phyloP scores from a whole-genome alignment of 2,329 filamentous ascomycete species.

The Neofusicoccum umdonicola region DNA sequence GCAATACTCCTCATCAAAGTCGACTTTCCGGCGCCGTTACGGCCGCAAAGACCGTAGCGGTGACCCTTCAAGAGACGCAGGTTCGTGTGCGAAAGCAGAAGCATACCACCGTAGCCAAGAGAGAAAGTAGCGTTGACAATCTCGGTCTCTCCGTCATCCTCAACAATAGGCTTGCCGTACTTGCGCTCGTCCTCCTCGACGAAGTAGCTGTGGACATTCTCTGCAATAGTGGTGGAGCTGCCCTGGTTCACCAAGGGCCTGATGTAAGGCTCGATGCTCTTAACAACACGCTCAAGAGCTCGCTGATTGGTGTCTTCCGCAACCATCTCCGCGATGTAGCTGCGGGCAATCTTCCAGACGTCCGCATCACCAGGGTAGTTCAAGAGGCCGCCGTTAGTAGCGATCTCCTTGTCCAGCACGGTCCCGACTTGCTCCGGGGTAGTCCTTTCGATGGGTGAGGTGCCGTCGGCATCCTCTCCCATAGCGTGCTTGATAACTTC shows the following conservation, averaged over 20 bases:
- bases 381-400: constrained; percentile 63
- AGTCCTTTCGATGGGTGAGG: constrained; percentile 64
- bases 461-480: constrained; percentile 59
- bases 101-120: constrained; percentile 95
- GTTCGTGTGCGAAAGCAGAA: constrained; percentile 93
- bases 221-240: constrained; percentile 64
- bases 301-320: constrained; percentile 85
- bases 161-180: constrained; percentile 78
- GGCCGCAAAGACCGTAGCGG: constrained; percentile 92
- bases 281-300: constrained; percentile 68
- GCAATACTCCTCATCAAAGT: constrained; percentile 97
- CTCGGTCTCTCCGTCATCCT: constrained; percentile 88
- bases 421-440: constrained; percentile 71
- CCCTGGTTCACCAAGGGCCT: constrained; percentile 64
- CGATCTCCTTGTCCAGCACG: constrained; percentile 72
- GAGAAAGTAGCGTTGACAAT: constrained; percentile 99
- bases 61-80: constrained; percentile 92
- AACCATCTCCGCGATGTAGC: constrained; percentile 80
- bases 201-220: constrained; percentile 74
- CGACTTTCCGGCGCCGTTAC: constrained; percentile 98
- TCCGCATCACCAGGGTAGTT: constrained; percentile 60
- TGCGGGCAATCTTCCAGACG: constrained; percentile 64
- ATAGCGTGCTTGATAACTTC: constrained; percentile 92
- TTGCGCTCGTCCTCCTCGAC: constrained; percentile 83
- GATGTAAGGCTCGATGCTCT: constrained; percentile 72